These are phyloP conservation scores for Daldinia vernicosa DNA, from an alignment of 495 filamentous ascomycete species.

Conservation along the genomic window DNA sequence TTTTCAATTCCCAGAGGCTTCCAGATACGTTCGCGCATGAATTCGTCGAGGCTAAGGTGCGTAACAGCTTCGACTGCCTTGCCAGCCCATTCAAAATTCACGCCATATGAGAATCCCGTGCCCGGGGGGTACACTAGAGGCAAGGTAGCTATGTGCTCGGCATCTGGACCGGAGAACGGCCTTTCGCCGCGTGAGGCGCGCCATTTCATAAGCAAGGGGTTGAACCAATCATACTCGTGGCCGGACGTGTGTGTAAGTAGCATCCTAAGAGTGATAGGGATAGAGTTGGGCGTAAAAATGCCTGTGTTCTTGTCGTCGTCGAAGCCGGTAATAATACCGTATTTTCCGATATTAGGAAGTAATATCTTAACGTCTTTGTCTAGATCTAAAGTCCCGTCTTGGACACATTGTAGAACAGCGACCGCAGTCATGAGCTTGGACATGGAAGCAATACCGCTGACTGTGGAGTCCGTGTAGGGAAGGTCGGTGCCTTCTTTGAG, in stretches of 20 bases:
- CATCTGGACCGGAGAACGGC: conserved; percentile 14
- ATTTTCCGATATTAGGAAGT: conserved; percentile 53
- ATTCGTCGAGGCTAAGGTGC: conserved; percentile 25
- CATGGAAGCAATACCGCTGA: conserved; percentile 60
- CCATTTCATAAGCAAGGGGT: conserved; percentile 50
- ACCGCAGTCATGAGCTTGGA: conserved; percentile 65
- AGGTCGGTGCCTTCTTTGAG: conserved; percentile 20
- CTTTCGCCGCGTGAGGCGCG: conserved; percentile 40
- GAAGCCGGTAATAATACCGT: conserved; percentile 54
- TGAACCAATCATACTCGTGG: conserved; percentile 54
- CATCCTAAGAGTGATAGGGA: conserved; percentile 54
- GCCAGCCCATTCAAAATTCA: conserved; percentile 61
- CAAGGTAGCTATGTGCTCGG: conserved; percentile 44
- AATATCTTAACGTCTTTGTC: conserved; percentile 51
- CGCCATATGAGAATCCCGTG: conserved; percentile 57
- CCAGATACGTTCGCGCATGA: conserved; percentile 41
- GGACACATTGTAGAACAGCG: conserved; percentile 60
- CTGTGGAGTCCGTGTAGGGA: conserved; percentile 58
- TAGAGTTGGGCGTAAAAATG: conserved; percentile 38
- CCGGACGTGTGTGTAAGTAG: conserved; percentile 63
- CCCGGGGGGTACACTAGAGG: conserved; percentile 61
- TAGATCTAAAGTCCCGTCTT: conserved; percentile 55
- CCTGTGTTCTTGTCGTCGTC: conserved; percentile 43
- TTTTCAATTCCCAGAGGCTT: conserved; percentile 35
- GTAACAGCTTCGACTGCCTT: conserved; percentile 54